Conservation (phyloP, 352 stramenopile genomes). For the Phytophthora multivora region DNA sequence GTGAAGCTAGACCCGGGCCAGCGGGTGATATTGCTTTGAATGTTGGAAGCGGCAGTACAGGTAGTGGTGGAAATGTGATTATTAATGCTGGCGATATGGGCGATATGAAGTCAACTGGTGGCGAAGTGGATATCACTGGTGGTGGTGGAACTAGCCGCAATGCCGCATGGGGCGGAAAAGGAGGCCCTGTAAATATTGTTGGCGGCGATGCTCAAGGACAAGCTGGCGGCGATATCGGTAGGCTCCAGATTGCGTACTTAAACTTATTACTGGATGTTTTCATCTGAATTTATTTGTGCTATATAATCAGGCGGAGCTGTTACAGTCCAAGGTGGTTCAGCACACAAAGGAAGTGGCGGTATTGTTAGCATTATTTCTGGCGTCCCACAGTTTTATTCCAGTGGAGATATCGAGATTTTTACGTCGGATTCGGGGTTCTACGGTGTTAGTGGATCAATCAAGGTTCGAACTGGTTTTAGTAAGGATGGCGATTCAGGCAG, state of each 20-base stretch:
- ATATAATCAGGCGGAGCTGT: constrained; percentile 42
- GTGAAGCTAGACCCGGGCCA: constrained; percentile 60
- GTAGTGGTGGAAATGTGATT: constrained; percentile 80
- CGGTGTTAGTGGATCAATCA: constrained; percentile 77
- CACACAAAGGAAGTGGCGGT: constrained; percentile 55
- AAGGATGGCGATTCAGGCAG: constrained; percentile 60
- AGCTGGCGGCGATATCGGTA: constrained; percentile 50
- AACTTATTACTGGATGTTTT: too few relatives aligned
- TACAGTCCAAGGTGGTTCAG: constrained; percentile 50
- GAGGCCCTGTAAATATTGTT: constrained; percentile 57
- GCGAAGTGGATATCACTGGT: constrained; percentile 53
- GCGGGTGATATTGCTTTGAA: constrained; percentile 79
- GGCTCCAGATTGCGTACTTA: neutral
- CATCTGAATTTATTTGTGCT: neutral
- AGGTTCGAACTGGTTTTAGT: constrained; percentile 59
- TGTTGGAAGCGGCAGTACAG: constrained; percentile 85
- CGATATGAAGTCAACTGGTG: constrained; percentile 48
- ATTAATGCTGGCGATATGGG: constrained; percentile 69
- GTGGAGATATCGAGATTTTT: constrained; percentile 61
- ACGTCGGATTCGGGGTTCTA: constrained; percentile 68
- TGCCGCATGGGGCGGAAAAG: constrained; percentile 55
- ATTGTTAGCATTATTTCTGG: constrained; percentile 52
- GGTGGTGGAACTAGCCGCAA: constrained; percentile 52
- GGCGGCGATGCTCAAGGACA: constrained; percentile 60
- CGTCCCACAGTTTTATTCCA: constrained; percentile 45